These are phyloP conservation scores for Atalantia buxifolia DNA, from an alignment of 345 rosid genomes.

Conservation along the genomic window DNA sequence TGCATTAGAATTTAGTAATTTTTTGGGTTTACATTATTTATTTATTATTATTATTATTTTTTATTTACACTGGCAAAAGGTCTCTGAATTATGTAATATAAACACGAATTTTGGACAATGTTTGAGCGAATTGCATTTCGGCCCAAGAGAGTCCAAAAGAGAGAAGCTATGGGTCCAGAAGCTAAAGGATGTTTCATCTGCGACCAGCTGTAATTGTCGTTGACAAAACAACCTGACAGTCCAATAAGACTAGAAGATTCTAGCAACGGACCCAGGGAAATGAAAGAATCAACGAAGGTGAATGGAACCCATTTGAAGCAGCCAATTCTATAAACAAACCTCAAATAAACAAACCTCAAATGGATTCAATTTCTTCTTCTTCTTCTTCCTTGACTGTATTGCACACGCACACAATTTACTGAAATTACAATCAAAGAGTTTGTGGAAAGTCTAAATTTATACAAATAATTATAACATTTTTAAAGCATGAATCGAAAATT, in stretches of 20 bases:
- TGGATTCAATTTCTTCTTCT: too few relatives aligned
- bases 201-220: slow-evolving; percentile 2
- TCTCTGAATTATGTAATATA: background rate
- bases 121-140: background rate
- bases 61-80: background rate
- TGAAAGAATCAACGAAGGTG: background rate
- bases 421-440: too few relatives aligned
- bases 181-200: background rate
- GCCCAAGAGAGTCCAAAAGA: background rate
- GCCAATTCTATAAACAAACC: background rate
- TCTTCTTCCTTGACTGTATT: too few relatives aligned
- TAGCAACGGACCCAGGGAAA: background rate
- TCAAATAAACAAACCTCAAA: too few relatives aligned
- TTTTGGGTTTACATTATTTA: background rate
- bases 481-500: too few relatives aligned
- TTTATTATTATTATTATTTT: too few relatives aligned
- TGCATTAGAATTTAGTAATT: too few relatives aligned
- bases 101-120: background rate
- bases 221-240: background rate
- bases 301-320: background rate
- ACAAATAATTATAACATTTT: too few relatives aligned
- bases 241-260: background rate
- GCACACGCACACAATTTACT: too few relatives aligned
- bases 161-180: background rate
- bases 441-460: too few relatives aligned